Evolutionary conservation across 2,329 filamentous ascomycete species (phyloP), one percentile per base, ranked within the genome.

Genomic region (Talaromyces sp.): DNA sequence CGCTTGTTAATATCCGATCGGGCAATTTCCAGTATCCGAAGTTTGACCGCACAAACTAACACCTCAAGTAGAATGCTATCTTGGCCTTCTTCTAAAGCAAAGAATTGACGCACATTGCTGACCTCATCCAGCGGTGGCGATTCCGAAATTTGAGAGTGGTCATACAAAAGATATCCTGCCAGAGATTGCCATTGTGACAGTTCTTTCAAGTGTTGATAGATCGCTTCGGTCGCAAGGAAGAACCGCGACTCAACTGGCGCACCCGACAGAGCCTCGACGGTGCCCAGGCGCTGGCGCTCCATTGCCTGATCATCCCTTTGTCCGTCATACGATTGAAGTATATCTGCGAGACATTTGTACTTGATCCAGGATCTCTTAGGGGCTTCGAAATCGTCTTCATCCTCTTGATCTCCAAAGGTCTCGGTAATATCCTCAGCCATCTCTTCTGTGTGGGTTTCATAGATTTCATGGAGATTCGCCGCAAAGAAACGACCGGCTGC

Each of bases 401-500:
- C 81, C 13, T 93, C 90, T 17, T 90, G 88, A n/a, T 91, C 86
- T 8, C 88, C 86, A 65, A 96, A 85, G 8, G 88, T 82, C 72
- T 97, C 93, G 54, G 91, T 87, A 8, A 97, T 81, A 62, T 89
- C 86, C 27, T 94, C 93, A 49, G 91, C 92, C 65, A 97, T 86
- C 63, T 95, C 90, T 67, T 98, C 93, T 3, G 94, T 80, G 73
- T 91, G 92, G 61, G 85, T 85, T 36, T 93, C 89, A 69, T 92
- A 92, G 3, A 90, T 84, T 72, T 97, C 93, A 45, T 91, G 85
- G 47, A 98, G 89, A 70, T 92, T 94, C 66, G 92, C 91, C 19
- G 91, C 89, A 72, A 99, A 98, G 82, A 99, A 99, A 13, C 86
- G 86, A 25, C 94, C 91, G 1, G 97, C 91, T 1, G 94, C 90